These are phyloP conservation scores for Herpetomonas samuelpessoai DNA, from an alignment of 208 protist genomes.

Conservation along the genomic window DNA sequence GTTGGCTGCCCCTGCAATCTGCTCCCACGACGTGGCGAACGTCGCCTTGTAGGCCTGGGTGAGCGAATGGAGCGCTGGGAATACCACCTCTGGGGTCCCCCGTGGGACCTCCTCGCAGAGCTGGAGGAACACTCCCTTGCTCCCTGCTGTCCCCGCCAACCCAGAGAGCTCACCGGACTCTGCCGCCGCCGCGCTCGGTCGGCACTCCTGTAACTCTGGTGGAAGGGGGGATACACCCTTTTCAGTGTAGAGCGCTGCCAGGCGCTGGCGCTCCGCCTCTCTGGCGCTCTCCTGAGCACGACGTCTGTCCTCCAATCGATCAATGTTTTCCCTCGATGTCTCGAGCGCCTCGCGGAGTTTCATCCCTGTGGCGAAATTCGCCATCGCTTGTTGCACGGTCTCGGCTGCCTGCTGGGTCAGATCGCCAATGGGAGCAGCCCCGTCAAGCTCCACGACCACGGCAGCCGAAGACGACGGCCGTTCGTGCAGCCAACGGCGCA, in stretches of 20 bases:
- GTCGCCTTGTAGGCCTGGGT: conserved; percentile 41
- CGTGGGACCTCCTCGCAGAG: conserved; percentile 22
- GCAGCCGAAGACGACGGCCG: conserved; percentile 17
- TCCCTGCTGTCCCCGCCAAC: neutral
- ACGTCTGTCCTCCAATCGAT: conserved; percentile 30
- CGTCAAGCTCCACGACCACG: conserved; percentile 62
- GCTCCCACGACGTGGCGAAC: conserved; percentile 37
- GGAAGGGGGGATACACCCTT: conserved; percentile 57
- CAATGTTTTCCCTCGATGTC: conserved; percentile 34
- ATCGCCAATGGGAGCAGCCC: conserved; percentile 30
- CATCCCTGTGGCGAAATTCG: conserved; percentile 29
- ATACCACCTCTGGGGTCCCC: conserved; percentile 31
- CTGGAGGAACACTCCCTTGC: neutral
- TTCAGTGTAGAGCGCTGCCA: conserved; percentile 65
- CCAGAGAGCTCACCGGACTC: neutral
- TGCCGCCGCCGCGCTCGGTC: too few relatives aligned
- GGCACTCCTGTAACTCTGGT: conserved; percentile 28
- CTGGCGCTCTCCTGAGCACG: conserved; percentile 36
- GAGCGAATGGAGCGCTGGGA: conserved; percentile 37
- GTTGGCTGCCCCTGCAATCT: conserved; percentile 24
- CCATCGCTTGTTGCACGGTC: conserved; percentile 25
- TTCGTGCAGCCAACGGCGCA: conserved; percentile 44
- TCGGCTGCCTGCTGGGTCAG: conserved; percentile 29
- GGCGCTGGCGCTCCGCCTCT: conserved; percentile 66
- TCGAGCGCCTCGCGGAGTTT: conserved; percentile 32